phyloP scores from a whole-genome alignment of 164 flowering plant species.

The Aristolochia californica region DNA sequence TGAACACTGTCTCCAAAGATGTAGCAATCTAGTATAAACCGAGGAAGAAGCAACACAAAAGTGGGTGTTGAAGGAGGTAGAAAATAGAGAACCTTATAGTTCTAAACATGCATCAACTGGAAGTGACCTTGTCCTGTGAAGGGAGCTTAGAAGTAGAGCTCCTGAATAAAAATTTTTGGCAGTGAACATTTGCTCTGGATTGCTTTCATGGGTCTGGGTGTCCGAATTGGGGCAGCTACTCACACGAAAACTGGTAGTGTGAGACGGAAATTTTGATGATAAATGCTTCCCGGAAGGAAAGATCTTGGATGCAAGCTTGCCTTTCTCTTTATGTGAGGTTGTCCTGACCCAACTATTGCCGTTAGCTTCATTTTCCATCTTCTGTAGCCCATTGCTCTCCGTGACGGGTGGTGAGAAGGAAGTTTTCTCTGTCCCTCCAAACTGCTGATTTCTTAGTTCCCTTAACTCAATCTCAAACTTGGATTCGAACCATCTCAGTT shows the following conservation, averaged over 20 bases:
- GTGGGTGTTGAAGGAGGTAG: no score
- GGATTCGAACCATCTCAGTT: slow-evolving; percentile 79
- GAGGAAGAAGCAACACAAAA: no score
- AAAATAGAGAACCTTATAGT: no score
- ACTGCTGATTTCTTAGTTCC: slow-evolving; percentile 41
- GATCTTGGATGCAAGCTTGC: slow-evolving; percentile 9
- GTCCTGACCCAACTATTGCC: slow-evolving; percentile 6
- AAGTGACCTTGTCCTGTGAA: slow-evolving; percentile 36
- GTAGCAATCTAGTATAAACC: no score
- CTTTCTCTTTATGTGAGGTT: slow-evolving; percentile 11
- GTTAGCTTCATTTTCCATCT: slow-evolving; percentile 2
- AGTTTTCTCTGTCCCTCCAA: slow-evolving; percentile 18
- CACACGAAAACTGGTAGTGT: not conserved
- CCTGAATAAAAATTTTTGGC: slow-evolving; percentile 48
- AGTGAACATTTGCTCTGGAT: slow-evolving; percentile 37
- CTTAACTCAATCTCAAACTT: slow-evolving; percentile 62
- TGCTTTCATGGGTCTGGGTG: slow-evolving; percentile 13
- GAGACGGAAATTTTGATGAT: not conserved
- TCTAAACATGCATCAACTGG: slow-evolving; percentile 16
- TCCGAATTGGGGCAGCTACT: slow-evolving; percentile 15
- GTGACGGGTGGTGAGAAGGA: no score
- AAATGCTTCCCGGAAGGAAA: slow-evolving; percentile 15
- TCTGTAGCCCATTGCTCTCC: no score
- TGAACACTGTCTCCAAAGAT: no score
- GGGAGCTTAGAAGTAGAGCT: slow-evolving; percentile 36